Evolutionary conservation across 768 basidiomycete genomes (phyloP).

Genomic region (Tremella mesenterica): DNA sequence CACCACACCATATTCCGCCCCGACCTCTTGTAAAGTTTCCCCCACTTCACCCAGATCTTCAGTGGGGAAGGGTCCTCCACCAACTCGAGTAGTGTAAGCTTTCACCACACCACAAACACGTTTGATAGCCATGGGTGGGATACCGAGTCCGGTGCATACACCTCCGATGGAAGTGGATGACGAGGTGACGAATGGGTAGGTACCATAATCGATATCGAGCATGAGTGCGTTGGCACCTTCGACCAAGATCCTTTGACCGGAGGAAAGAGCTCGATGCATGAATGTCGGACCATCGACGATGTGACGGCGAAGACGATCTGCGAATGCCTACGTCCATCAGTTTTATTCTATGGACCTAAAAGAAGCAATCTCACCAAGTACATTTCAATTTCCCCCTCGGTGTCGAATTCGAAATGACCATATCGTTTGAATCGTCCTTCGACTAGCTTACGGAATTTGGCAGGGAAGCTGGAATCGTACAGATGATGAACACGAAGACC

Average conservation of each 20-base stretch:
- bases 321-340: conserved; percentile 56
- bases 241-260: conserved; percentile 73
- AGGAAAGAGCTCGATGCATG: conserved; percentile 67
- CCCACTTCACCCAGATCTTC: conserved; percentile 86
- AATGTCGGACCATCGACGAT: conserved; percentile 81
- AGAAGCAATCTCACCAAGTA: conserved; percentile 62
- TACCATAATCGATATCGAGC: conserved; percentile 97
- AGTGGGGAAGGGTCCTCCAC: conserved; percentile 96
- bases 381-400: conserved; percentile 85
- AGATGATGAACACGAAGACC: conserved; percentile 94
- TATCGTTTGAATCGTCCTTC: conserved; percentile 98
- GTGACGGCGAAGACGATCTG: conserved; percentile 73
- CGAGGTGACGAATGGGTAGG: conserved; percentile 95
- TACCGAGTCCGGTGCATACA: conserved; percentile 93
- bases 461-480: conserved; percentile 77
- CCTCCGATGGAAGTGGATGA: conserved; percentile 89
- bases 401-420: conserved; percentile 95
- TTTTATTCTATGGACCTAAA: neutral
- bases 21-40: conserved; percentile 83
- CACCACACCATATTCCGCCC: conserved; percentile 81
- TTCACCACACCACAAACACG: conserved; percentile 86
- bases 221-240: conserved; percentile 98
- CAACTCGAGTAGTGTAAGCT: conserved; percentile 96
- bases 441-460: conserved; percentile 88
- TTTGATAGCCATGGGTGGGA: conserved; percentile 83